phyloP scores from a whole-genome alignment of 2,329 filamentous ascomycete species.

The Paraphaeosphaeria sporulosa region DNA sequence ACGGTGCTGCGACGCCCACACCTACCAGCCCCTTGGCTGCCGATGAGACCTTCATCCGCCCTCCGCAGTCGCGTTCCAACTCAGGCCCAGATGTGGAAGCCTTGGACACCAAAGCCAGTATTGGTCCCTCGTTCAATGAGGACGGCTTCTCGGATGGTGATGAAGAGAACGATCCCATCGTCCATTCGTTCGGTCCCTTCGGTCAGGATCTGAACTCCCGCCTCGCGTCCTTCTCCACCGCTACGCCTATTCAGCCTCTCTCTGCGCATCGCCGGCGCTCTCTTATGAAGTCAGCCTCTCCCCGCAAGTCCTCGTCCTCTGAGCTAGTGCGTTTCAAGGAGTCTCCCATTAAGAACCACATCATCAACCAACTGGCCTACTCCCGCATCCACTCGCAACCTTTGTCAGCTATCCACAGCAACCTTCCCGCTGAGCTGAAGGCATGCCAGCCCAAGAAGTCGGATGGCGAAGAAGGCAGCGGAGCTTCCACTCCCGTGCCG shows the following conservation, averaged over 20 bases:
- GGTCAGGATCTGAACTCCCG: conserved; percentile 84
- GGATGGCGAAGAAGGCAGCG: conserved; percentile 30
- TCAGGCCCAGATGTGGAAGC: conserved; percentile 27
- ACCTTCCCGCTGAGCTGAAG: conserved; percentile 73
- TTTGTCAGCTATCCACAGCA: conserved; percentile 85
- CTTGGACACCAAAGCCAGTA: conserved; percentile 33
- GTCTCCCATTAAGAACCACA: conserved; percentile 76
- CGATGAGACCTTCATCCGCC: conserved; percentile 43
- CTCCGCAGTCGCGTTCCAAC: conserved; percentile 30
- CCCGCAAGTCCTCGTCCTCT: conserved; percentile 32
- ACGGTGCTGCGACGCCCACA: conserved; percentile 21
- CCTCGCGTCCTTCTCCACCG: conserved; percentile 76
- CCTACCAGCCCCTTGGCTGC: conserved; percentile 31
- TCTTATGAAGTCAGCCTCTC: conserved; percentile 40
- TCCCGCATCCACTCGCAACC: conserved; percentile 92
- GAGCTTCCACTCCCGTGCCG: conserved; percentile 30
- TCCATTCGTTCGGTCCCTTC: conserved; percentile 91
- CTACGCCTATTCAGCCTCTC: conserved; percentile 62
- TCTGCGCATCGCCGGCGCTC: conserved; percentile 40
- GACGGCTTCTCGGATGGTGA: conserved; percentile 74
- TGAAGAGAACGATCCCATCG: conserved; percentile 95
- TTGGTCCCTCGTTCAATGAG: conserved; percentile 42
- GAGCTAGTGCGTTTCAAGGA: conserved; percentile 44
- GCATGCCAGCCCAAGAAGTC: conserved; percentile 33
- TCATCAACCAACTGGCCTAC: conserved; percentile 94